Percentiles rank a stretch among this genome's conserved stretches.
phyloP scores from a whole-genome alignment of 2,329 filamentous ascomycete genomes.

The Gnomoniopsis smithogilvyi region DNA sequence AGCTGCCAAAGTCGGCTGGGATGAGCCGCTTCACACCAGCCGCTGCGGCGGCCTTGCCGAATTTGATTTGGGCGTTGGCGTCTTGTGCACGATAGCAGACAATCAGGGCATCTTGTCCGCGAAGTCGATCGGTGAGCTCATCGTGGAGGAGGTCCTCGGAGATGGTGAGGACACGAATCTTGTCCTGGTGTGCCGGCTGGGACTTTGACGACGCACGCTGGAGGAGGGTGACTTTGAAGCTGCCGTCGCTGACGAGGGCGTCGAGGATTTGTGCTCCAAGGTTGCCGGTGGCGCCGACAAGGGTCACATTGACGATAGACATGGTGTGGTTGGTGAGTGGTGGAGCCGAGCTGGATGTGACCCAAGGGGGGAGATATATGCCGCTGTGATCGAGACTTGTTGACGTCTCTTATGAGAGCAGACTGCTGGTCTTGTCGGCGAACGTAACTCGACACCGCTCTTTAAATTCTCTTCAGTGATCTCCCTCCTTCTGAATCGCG shows the following conservation, averaged over 20 bases:
- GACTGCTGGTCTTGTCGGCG: no score
- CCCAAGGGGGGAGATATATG: not conserved
- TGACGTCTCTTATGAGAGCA: no score
- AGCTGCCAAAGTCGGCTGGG: conserved; percentile 39
- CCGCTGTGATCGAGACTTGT: no score
- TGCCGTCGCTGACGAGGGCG: conserved; percentile 27
- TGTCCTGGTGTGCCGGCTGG: conserved; percentile 18
- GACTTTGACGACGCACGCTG: conserved; percentile 31
- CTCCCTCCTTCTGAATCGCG: no score
- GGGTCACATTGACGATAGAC: conserved; percentile 32
- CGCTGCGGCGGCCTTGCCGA: conserved; percentile 33
- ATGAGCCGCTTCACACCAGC: conserved; percentile 35
- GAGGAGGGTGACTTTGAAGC: conserved; percentile 31
- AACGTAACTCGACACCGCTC: no score
- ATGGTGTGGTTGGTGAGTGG: conserved; percentile 17
- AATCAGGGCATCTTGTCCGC: conserved; percentile 35
- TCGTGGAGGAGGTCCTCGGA: conserved; percentile 28
- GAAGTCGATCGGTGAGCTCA: conserved; percentile 28
- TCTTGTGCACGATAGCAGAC: conserved; percentile 30
- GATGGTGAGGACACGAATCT: conserved; percentile 23
- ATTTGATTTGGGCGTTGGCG: conserved; percentile 29
- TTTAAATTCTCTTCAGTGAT: no score
- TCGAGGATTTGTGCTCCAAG: conserved; percentile 31
- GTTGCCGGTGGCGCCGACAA: conserved; percentile 37
- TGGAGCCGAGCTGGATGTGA: not conserved